Evolutionary conservation across 2,329 filamentous ascomycete species (phyloP), one percentile per base, ranked within the genome.

Genomic region (Scedosporium boydii): DNA sequence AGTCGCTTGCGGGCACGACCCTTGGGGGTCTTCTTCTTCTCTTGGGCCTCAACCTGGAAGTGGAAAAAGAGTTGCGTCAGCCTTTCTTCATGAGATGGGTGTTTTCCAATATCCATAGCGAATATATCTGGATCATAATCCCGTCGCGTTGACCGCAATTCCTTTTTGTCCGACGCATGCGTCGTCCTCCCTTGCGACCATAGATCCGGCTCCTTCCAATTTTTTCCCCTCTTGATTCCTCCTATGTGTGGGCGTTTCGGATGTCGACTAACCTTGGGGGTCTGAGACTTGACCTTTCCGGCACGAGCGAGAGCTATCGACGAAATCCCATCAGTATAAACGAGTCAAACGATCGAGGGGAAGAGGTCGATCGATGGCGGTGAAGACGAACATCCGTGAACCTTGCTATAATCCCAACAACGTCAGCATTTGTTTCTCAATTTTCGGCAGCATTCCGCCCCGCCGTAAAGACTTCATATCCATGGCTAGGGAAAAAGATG

Each of bases 241-340:
- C 44, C 38, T 18, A 29, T n/a, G n/a, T 26, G 46, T 65, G 42
- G 67, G 62, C 60, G 64, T 64, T 69, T 53, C 62, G 61, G 65
- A 66, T 26, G 67, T 66, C 68, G 64, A 79, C 85, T 79, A 85
- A 92, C 89, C 87, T 93, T 93, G 75, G 90, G 90, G 72, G 90
- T 93, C 82, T 93, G 90, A 82, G 90, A 93, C 89, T 96, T 96
- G 87, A 96, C 92, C 87, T 96, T 96, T 84, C 91, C 91, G 82
- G 87, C 85, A 87, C 87, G 87, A 77, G 86, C 87, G 79, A 91
- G 87, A 73, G 88, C 59, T 61, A 61, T 61, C 48, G 34, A 91
- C 76, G 87, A 88, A 46, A 26, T 29, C 26, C 53, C 23, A 53
- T 62, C 55, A 62, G 60, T 62, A 62, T 48, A 18, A 14, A 41